A percentile compares a stretch with the other conserved stretches of the same genome.
phyloP scores from a whole-genome alignment of 441 rosid genomes.

The Rhodomyrtus psidioides region DNA sequence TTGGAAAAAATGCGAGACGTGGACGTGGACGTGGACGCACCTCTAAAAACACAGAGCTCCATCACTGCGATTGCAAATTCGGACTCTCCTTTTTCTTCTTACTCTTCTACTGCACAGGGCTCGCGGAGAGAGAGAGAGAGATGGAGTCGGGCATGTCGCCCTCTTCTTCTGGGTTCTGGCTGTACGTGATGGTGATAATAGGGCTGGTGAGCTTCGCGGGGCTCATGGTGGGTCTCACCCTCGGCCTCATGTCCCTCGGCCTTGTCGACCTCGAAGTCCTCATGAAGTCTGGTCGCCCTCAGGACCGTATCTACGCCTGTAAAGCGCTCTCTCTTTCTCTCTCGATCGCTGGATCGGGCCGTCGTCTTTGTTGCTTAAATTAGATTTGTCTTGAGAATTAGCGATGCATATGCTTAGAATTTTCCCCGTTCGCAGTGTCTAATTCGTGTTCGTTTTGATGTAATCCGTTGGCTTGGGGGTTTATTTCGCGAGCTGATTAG shows the following conservation, averaged over 20 bases:
- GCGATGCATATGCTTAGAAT: not conserved
- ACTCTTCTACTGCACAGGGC: not conserved
- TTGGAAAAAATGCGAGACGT: not conserved
- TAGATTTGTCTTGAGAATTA: not conserved
- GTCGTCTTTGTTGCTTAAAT: not conserved
- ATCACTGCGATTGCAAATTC: not conserved
- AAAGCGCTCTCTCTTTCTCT: not conserved
- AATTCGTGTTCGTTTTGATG: not conserved
- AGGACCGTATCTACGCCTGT: slow-evolving; percentile 82
- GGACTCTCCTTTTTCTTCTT: not conserved
- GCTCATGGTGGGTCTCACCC: slow-evolving; percentile 89
- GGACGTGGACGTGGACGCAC: too few relatives aligned
- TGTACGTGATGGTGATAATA: slow-evolving; percentile 34
- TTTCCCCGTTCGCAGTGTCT: not conserved
- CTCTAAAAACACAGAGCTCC: not conserved
- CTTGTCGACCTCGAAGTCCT: slow-evolving; percentile 97
- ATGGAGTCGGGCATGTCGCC: slow-evolving; percentile 41
- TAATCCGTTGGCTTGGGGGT: not conserved
- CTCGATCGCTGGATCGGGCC: not conserved
- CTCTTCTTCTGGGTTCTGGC: slow-evolving; percentile 39
- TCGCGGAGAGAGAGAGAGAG: not conserved
- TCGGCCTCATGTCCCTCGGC: slow-evolving; percentile 92
- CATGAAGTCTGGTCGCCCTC: slow-evolving; percentile 86
- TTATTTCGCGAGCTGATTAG: not conserved
- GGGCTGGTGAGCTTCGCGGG: slow-evolving; percentile 85